A percentile compares a stretch with the other conserved stretches of the same genome.
Conservation (phyloP, 768 basidiomycete genomes). For the Clathrus columnatus region DNA sequence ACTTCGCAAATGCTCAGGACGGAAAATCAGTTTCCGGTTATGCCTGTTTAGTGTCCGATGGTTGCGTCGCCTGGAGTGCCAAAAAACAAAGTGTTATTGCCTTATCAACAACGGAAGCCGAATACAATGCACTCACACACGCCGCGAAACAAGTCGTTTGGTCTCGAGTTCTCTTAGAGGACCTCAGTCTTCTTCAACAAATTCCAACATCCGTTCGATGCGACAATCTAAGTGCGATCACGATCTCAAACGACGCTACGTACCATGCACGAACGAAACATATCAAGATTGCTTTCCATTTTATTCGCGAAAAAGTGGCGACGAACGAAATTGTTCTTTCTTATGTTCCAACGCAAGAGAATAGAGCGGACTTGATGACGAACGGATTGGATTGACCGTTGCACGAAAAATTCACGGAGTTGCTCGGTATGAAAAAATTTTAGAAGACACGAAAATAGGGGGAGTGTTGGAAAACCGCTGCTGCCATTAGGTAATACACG, state of each 20-base stretch:
- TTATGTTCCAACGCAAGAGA: conserved; percentile 27
- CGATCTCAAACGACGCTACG: conserved; percentile 23
- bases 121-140: conserved; percentile 18
- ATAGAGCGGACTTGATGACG: conserved; percentile 32
- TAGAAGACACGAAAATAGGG: no score
- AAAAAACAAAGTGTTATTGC: conserved; percentile 9
- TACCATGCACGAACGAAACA: conserved; percentile 34
- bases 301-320: conserved; percentile 27
- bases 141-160: conserved; percentile 10
- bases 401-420: no score
- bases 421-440: no score
- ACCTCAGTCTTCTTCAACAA: conserved; percentile 8
- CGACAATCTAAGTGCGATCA: conserved; percentile 22
- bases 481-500: no score
- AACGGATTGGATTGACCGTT: conserved; percentile 26
- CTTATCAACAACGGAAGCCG: conserved; percentile 17
- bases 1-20: conserved; percentile 16
- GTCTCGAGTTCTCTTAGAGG: conserved; percentile 12
- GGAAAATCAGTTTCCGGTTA: conserved; percentile 17
- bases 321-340: conserved; percentile 18
- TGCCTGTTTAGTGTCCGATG: conserved; percentile 12
- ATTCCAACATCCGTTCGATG: conserved; percentile 11
- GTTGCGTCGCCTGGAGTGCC: conserved; percentile 8
- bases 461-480: no score
- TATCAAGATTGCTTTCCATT: conserved; percentile 34